phyloP scores from a whole-genome alignment of 345 rosid species.

The Litchi chinensis region DNA sequence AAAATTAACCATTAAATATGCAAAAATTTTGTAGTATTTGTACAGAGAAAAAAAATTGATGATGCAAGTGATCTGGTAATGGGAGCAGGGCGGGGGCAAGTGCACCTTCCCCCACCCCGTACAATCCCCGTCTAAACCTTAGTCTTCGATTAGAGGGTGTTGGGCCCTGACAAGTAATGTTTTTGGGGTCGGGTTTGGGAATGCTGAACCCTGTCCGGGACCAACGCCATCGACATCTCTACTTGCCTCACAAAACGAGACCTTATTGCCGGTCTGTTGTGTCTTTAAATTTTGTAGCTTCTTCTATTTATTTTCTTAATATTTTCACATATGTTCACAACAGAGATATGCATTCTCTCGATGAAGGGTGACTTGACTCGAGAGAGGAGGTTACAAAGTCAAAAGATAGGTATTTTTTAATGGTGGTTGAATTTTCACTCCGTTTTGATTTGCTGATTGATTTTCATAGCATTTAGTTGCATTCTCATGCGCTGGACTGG shows the following conservation, averaged over 20 bases:
- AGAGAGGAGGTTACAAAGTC: slow-evolving; percentile 33
- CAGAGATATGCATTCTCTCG: neutral
- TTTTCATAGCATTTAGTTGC: slow-evolving; percentile 10
- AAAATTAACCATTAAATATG: no score
- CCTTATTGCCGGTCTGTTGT: slow-evolving; percentile 30
- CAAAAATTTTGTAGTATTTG: no score
- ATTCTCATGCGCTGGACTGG: neutral
- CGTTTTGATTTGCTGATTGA: slow-evolving; percentile 31
- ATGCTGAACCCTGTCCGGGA: no score
- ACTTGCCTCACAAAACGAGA: slow-evolving; percentile 31
- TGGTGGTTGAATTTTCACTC: slow-evolving; percentile 30
- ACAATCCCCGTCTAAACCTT: no score
- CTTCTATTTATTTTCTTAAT: slow-evolving; percentile 1
- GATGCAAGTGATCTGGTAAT: no score
- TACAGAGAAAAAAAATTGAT: no score
- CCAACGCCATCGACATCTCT: no score
- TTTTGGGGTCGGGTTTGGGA: no score
- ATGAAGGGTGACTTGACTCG: slow-evolving; percentile 39
- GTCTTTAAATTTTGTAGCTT: neutral
- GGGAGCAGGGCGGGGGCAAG: no score
- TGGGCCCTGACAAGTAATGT: no score
- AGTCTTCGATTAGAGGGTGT: no score
- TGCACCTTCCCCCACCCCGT: no score
- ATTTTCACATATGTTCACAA: slow-evolving; percentile 12
- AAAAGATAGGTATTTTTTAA: slow-evolving; percentile 25